A percentile compares a stretch with the other conserved stretches of the same genome.
These are phyloP conservation scores for Flaveria sonorensis DNA, from an alignment of 129 eudicot genomes.

Conservation along the genomic window DNA sequence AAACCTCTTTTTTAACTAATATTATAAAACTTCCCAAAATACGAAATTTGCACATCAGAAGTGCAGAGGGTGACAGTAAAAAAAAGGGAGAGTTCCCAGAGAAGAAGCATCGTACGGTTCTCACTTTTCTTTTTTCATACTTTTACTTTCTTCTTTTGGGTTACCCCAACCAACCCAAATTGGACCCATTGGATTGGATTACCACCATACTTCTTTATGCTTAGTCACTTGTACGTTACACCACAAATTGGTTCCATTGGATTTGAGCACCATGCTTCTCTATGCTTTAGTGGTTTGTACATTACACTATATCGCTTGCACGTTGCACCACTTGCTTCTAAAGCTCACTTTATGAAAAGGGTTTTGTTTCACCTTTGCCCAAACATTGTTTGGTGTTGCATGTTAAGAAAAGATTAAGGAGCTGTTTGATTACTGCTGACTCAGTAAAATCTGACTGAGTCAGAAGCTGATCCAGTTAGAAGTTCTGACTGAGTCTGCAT, in stretches of 20 bases:
- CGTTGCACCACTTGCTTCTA: slow-evolving; percentile 11
- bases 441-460: too few relatives aligned
- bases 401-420: too few relatives aligned
- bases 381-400: slow-evolving; percentile 32
- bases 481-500: too few relatives aligned
- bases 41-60: slow-evolving; percentile 11
- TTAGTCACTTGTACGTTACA: slow-evolving; percentile 27
- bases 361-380: slow-evolving; percentile 28
- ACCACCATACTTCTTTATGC: slow-evolving; percentile 21
- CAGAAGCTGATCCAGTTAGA: too few relatives aligned
- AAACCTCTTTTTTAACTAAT: too few relatives aligned
- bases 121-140: slow-evolving; percentile 21
- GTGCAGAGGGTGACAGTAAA: slow-evolving; percentile 31
- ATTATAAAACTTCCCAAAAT: neutral
- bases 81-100: slow-evolving; percentile 30
- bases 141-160: slow-evolving; percentile 36
- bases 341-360: slow-evolving; percentile 22
- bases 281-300: slow-evolving; percentile 33
- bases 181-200: slow-evolving; percentile 25
- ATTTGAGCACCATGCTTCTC: slow-evolving; percentile 7
- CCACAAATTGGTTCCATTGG: slow-evolving; percentile 24
- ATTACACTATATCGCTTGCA: slow-evolving; percentile 13
- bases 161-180: slow-evolving; percentile 27
- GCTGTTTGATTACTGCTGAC: too few relatives aligned
- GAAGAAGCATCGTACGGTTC: slow-evolving; percentile 29